Conservation (phyloP, 345 rosid species). For the Rhizophora mangle region DNA sequence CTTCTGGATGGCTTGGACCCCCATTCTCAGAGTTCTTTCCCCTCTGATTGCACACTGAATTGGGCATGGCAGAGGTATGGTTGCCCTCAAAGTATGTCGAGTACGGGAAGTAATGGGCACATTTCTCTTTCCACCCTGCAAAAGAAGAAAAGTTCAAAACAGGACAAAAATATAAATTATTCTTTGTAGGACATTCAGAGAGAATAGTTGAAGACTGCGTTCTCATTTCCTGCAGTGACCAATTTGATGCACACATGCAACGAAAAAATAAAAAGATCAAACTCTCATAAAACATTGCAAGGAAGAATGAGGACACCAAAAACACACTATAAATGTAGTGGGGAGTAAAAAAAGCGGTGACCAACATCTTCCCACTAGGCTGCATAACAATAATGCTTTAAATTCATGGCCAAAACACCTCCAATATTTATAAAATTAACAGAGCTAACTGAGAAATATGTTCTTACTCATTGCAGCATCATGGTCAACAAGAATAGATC, state of each 20-base stretch:
- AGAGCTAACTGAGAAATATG: not conserved
- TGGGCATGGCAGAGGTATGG: constrained; percentile 52
- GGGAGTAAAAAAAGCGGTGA: no score
- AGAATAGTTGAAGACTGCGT: no score
- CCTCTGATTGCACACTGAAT: constrained; percentile 42
- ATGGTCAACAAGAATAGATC: constrained; percentile 43
- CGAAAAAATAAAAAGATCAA: no score
- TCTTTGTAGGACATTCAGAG: no score
- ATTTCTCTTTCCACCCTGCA: constrained; percentile 85
- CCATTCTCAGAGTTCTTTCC: constrained; percentile 53
- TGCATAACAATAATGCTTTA: not conserved
- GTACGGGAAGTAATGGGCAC: constrained; percentile 64
- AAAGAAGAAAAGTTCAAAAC: not conserved
- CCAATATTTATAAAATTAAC: not conserved
- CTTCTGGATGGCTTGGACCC: constrained; percentile 35
- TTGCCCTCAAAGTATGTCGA: constrained; percentile 81
- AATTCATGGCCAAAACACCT: not conserved
- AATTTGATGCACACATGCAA: no score
- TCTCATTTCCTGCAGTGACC: no score
- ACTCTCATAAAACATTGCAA: no score
- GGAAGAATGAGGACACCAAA: no score
- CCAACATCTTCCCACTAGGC: no score
- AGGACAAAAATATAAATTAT: no score
- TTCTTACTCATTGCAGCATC: constrained; percentile 83
- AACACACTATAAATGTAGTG: no score